Conservation (phyloP, 768 basidiomycete species). For the Hydnomerulius pinastri region DNA sequence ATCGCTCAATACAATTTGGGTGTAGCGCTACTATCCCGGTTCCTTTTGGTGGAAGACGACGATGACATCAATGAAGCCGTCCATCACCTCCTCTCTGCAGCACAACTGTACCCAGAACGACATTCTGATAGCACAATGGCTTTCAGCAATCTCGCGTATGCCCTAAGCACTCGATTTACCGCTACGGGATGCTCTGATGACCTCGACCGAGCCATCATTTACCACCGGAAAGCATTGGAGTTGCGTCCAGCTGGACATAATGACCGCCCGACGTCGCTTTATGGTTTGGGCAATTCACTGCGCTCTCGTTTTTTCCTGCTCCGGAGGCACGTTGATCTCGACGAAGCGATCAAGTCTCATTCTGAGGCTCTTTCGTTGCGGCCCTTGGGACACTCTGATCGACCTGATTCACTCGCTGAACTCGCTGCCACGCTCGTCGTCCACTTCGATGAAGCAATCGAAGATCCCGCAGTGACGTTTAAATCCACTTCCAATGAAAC, state of each 20-base stretch:
- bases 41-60: too few relatives aligned
- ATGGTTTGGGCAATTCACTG: slow-evolving; percentile 14
- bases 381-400: slow-evolving; percentile 7
- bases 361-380: slow-evolving; percentile 8
- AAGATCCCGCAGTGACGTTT: neutral
- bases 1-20: too few relatives aligned
- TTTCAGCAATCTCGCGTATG: slow-evolving; percentile 1
- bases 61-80: too few relatives aligned
- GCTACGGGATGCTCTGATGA: neutral
- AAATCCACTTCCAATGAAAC: too few relatives aligned
- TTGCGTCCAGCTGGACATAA: slow-evolving; percentile 8
- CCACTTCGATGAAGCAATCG: neutral
- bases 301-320: slow-evolving; percentile 8
- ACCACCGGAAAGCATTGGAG: slow-evolving; percentile 6
- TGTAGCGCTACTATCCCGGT: too few relatives aligned
- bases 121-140: neutral
- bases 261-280: slow-evolving; percentile 1
- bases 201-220: slow-evolving; percentile 12
- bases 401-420: slow-evolving; percentile 5
- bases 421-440: slow-evolving; percentile 10
- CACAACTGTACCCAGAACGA: too few relatives aligned
- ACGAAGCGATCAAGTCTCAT: slow-evolving; percentile 10
- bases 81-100: too few relatives aligned
- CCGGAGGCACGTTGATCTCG: slow-evolving; percentile 7
- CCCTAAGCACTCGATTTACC: neutral